Base-by-base conservation (phyloP, 208 protist species). In the Leishmania guyanensis region DNA sequence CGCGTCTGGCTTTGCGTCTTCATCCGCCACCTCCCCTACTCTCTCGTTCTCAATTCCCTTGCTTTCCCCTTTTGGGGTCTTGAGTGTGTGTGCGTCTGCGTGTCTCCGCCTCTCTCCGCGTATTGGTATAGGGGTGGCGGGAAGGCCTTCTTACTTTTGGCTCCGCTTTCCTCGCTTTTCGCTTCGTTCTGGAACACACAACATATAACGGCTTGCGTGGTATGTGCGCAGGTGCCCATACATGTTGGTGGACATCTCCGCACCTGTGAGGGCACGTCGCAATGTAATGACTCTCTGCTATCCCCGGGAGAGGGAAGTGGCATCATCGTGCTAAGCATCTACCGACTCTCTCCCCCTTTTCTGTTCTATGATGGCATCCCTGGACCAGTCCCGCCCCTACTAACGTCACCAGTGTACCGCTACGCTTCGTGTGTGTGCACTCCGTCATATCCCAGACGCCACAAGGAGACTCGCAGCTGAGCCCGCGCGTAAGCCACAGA, bases 131-230 rank as follows among this genome's bases (percentile, higher is more conserved):
- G n/a, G 58, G 36, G 66, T 48, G 69, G 12, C 16, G 26, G 46
- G 20, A 46, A 46, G 26, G 29, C 73, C 54, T 53, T n/a, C 29
- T 29, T 50, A 33, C 46, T 20, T 16, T 43, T 64, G n/a, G 78
- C 22, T n/a, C 1, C 22, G 36, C 10, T 4, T 71, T 10, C 39
- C 26, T n/a, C 66, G 5, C 6, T 73, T 29, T 73, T 73, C 2
- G 3, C 66, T 84, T 77, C 60, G 65, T 69, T 54, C 48, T 68
- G 65, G 56, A 53, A 12, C 72, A 22, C 26, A 50, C 53, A 58
- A 43, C 75, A 1, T 85, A 56, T 81, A 73, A 73, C 43, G 36
- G 51, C 14, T 77, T 72, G 79, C 80, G 56, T 69, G 39, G 17
- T 66, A 14, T 62, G 46, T 83, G 33, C 43, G 62, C 33, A n/a